Base-by-base conservation (phyloP, 208 protist genomes). In the Trypanosoma congolense region DNA sequence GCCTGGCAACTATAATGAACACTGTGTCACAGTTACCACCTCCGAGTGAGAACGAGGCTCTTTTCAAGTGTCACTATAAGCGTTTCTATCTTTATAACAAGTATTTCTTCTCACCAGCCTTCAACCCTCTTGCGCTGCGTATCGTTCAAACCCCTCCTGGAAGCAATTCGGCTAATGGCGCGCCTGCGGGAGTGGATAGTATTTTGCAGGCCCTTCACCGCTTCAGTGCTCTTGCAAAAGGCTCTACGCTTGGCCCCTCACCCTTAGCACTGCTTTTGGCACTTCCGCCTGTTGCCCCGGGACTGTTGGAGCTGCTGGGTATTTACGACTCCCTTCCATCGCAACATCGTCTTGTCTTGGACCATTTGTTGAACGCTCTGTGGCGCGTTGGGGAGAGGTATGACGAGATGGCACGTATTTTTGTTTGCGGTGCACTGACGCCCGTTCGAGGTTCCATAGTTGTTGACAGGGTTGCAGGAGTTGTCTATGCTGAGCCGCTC, bases 41-140 rank as follows among this genome's bases (percentile, higher is more conserved):
- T 47, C 61, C 31, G 19, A 44, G 28, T 19, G 50, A 65, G 29
- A 28, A 36, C 26, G 40, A 59, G 14, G 18, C 3, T 29, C 29
- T 36, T 6, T 92, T 80, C 40, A 10, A 49, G 3, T 59, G 40
- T 22, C 49, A 58, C 33, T 91, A 90, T 49, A 53, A 68, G 3
- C 51, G 49, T 14, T 78, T 83, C 45, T 83, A 75, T 38, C 68
- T 76, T 52, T 61, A 69, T 24, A 94, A 91, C 48, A 77, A 67
- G 48, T 67, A 75, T 31, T 68, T 91, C 12, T 63, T 94, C 12
- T 76, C 81, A 1, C 81, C 83, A 0, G 80, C 72, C 10, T 94
- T 94, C 65, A 58, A 51, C 2, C 56, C 72, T 16, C 70, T 93
- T 1, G 70, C 80, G 2, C 54, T 93, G n/a, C 76, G 79, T 22